Evolutionary conservation across 257 asterid genomes (phyloP).

Genomic region (Thymus quinquecostatus): DNA sequence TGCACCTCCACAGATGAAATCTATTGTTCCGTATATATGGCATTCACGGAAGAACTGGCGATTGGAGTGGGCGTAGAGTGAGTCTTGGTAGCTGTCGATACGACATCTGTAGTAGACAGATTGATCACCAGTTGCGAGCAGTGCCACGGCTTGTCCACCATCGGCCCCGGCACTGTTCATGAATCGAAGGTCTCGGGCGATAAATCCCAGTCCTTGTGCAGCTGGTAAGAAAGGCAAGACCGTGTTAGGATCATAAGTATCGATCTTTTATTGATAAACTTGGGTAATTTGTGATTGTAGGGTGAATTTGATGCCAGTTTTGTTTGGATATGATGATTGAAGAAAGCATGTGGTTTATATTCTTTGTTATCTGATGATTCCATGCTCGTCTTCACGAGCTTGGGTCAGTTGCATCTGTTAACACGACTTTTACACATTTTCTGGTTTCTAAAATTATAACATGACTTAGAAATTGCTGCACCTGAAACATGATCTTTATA

Average conservation of each 20-base stretch:
- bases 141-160: constrained; percentile 47
- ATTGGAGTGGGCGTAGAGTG: constrained; percentile 33
- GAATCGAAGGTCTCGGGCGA: constrained; percentile 43
- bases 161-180: constrained; percentile 46
- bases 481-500: too few relatives aligned
- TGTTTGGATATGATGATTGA: not conserved
- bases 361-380: not conserved
- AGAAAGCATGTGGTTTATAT: not conserved
- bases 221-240: constrained; percentile 25
- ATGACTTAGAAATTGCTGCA: too few relatives aligned
- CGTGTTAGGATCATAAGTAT: not conserved
- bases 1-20: constrained; percentile 49
- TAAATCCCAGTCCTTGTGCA: constrained; percentile 45
- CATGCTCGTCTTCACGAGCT: not conserved
- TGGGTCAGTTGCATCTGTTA: too few relatives aligned
- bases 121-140: constrained; percentile 35
- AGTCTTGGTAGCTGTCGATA: constrained; percentile 48
- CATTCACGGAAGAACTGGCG: constrained; percentile 47
- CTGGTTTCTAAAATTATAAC: too few relatives aligned
- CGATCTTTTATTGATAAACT: not conserved
- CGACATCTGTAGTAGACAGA: constrained; percentile 41
- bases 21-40: constrained; percentile 41
- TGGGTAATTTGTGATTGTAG: not conserved
- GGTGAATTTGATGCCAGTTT: too few relatives aligned
- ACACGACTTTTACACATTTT: too few relatives aligned